Percentiles rank a stretch among this genome's conserved stretches.
These are phyloP conservation scores for Musa acuminata DNA, from an alignment of 176 grass and related monocot species.

Conservation along the genomic window DNA sequence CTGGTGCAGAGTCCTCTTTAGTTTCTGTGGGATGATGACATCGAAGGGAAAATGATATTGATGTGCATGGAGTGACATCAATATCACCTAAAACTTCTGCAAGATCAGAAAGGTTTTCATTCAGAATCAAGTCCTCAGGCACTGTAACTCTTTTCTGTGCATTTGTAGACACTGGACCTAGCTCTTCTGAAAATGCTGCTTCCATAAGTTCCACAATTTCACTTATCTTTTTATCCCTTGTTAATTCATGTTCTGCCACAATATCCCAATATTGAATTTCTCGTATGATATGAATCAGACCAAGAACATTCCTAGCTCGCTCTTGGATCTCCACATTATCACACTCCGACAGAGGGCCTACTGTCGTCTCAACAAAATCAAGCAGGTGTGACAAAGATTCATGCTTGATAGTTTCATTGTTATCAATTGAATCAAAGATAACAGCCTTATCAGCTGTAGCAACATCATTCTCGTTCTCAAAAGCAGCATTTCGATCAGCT, in stretches of 20 bases:
- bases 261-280: slow-evolving; percentile 31
- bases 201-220: slow-evolving; percentile 45
- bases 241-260: slow-evolving; percentile 22
- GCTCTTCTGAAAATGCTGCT: slow-evolving; percentile 60
- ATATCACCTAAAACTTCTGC: slow-evolving; percentile 35
- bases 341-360: slow-evolving; percentile 48
- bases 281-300: slow-evolving; percentile 39
- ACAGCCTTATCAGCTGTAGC: slow-evolving; percentile 6
- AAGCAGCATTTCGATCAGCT: slow-evolving; percentile 23
- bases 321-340: slow-evolving; percentile 81
- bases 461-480: slow-evolving; percentile 19
- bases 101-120: slow-evolving; percentile 54
- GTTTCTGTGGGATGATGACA: slow-evolving; percentile 13
- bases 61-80: slow-evolving; percentile 30
- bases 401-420: slow-evolving; percentile 27
- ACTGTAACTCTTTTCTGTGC: slow-evolving; percentile 50
- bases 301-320: slow-evolving; percentile 62
- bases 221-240: slow-evolving; percentile 19
- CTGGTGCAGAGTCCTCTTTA: slow-evolving; percentile 32
- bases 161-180: slow-evolving; percentile 68
- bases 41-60: slow-evolving; percentile 35
- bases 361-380: slow-evolving; percentile 56
- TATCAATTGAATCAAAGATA: slow-evolving; percentile 16
- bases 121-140: slow-evolving; percentile 41
- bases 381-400: slow-evolving; percentile 50